Conservation (phyloP, 495 filamentous ascomycete genomes). For the Neurospora sp. region DNA sequence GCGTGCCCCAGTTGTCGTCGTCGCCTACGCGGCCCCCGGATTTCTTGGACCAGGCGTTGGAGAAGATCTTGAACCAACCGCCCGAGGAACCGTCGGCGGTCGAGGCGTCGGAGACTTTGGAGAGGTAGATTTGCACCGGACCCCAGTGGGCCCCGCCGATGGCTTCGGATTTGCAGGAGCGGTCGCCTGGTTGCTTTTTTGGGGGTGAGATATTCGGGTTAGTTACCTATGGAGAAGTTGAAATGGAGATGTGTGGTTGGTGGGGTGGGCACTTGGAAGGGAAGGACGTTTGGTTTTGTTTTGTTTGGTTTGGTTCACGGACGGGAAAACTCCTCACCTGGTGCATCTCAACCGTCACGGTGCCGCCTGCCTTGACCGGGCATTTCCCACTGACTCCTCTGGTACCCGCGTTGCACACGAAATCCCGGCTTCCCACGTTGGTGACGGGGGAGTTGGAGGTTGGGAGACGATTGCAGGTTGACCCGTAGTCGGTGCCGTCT, state of each 20-base stretch:
- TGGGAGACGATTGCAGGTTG: constrained; percentile 30
- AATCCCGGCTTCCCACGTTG: constrained; percentile 29
- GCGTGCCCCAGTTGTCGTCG: constrained; percentile 41
- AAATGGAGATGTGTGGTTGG: not conserved
- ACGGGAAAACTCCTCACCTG: constrained; percentile 18
- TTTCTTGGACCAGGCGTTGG: constrained; percentile 34
- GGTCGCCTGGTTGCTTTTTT: constrained; percentile 33
- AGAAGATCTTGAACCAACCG: constrained; percentile 44
- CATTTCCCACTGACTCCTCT: constrained; percentile 31
- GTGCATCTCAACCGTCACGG: constrained; percentile 44
- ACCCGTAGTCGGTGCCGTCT: constrained; percentile 37
- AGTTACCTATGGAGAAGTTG: not conserved
- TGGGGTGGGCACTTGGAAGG: not conserved
- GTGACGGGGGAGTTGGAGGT: constrained; percentile 37
- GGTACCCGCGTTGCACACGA: constrained; percentile 32
- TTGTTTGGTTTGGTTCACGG: not conserved
- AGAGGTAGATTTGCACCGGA: constrained; percentile 44
- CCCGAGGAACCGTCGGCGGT: constrained; percentile 27
- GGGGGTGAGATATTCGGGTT: not conserved
- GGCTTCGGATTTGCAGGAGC: constrained; percentile 33
- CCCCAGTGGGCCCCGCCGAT: constrained; percentile 40
- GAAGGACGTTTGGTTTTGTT: not conserved
- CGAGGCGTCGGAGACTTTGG: constrained; percentile 40
- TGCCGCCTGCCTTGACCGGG: constrained; percentile 33
- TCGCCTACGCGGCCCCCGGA: constrained; percentile 24